Percentiles rank a stretch among this genome's conserved stretches.
Conservation (phyloP, 352 stramenopile species). For the Hyaloperonospora arabidopsidis region DNA sequence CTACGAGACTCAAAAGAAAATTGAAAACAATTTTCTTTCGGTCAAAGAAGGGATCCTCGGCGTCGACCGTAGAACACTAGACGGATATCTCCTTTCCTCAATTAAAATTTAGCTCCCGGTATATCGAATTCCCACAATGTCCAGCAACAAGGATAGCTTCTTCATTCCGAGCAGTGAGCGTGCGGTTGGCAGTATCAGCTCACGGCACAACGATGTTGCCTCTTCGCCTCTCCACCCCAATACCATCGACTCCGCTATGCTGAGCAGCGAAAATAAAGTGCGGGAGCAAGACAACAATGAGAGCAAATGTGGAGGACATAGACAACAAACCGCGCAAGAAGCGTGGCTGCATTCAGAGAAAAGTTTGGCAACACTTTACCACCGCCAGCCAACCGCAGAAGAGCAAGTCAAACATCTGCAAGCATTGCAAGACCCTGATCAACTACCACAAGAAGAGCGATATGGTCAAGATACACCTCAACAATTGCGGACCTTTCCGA, state of each 20-base stretch:
- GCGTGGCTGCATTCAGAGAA: not conserved
- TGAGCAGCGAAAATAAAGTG: not conserved
- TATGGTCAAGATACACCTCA: not conserved
- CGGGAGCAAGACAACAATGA: not conserved
- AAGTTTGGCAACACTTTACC: not conserved
- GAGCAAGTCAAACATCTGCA: not conserved
- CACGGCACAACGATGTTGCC: not conserved
- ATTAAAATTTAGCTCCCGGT: too few species aligned
- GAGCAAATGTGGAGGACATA: too few species aligned
- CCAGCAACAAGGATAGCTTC: too few species aligned
- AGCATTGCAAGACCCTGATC: conserved; percentile 1
- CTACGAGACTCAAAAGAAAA: too few species aligned
- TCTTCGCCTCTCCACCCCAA: not conserved
- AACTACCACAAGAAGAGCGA: not conserved
- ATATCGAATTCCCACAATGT: too few species aligned
- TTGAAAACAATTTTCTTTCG: too few species aligned
- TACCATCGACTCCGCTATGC: not conserved
- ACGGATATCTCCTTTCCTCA: too few species aligned
- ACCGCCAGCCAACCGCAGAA: not conserved
- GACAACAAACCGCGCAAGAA: not conserved
- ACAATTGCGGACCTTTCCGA: not conserved
- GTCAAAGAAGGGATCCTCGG: too few species aligned
- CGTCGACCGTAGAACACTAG: too few species aligned
- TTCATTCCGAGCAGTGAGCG: too few species aligned
- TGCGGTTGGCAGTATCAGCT: not conserved